A percentile compares a stretch with the other conserved stretches of the same genome.
Evolutionary conservation across 495 filamentous ascomycete genomes (phyloP).

Genomic region (Aspergillus leporis): DNA sequence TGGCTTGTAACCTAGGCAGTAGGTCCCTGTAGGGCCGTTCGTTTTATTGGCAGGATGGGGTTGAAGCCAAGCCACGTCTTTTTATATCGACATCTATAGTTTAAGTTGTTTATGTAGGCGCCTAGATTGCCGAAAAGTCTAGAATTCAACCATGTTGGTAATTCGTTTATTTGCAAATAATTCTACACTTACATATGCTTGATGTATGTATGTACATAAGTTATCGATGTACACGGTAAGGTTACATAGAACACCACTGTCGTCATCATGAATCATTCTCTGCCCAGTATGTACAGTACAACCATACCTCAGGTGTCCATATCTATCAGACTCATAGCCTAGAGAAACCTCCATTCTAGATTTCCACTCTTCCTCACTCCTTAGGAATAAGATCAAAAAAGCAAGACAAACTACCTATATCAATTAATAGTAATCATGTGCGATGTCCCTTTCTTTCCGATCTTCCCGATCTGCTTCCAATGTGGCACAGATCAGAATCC

Average conservation of each 20-base stretch:
- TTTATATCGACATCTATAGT: too few relatives aligned
- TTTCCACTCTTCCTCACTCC: neutral
- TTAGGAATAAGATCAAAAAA: slow-evolving; percentile 3
- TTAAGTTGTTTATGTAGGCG: too few relatives aligned
- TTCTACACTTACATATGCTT: too few relatives aligned
- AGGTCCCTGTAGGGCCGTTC: too few relatives aligned
- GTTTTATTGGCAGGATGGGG: too few relatives aligned
- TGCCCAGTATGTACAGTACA: neutral
- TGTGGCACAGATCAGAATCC: slow-evolving; percentile 61
- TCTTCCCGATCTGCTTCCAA: slow-evolving; percentile 56
- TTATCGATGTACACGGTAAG: neutral
- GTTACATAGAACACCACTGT: slow-evolving; percentile 1
- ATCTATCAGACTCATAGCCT: too few relatives aligned
- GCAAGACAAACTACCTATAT: slow-evolving; percentile 7
- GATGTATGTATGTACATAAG: neutral
- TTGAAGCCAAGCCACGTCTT: too few relatives aligned
- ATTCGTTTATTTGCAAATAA: too few relatives aligned
- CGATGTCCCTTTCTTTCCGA: slow-evolving; percentile 39
- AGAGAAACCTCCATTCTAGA: slow-evolving; percentile 12
- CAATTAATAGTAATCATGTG: slow-evolving; percentile 28
- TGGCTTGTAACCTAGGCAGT: neutral
- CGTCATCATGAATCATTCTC: slow-evolving; percentile 18
- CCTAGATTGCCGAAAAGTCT: neutral
- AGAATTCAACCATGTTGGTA: neutral
- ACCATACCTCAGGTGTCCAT: too few relatives aligned